phyloP scores from a whole-genome alignment of 169 alveolate species.

The Fabrea salina region DNA sequence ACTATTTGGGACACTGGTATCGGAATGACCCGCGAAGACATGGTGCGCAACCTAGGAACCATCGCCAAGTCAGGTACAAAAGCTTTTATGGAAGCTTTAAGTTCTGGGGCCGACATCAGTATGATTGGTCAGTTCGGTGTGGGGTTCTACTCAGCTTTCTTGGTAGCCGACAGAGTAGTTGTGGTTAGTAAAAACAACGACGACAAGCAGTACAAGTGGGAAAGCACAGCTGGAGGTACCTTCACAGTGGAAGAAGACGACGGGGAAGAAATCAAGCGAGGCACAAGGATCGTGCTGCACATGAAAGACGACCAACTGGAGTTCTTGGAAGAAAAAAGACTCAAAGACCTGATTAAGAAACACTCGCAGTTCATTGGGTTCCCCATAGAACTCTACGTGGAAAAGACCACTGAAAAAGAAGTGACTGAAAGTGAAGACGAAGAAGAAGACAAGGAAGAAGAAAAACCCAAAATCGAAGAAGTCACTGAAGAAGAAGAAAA shows the following conservation, averaged over 20 bases:
- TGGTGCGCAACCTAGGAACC: constrained; percentile 96
- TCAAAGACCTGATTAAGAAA: constrained; percentile 98
- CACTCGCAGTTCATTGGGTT: constrained; percentile 99
- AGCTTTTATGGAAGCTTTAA: constrained; percentile 98
- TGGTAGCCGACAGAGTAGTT: constrained; percentile 97
- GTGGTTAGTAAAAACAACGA: constrained; percentile 96
- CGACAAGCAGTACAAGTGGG: constrained; percentile 98
- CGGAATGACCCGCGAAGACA: constrained; percentile 99
- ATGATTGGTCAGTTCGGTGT: constrained; percentile 99
- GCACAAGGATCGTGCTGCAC: constrained; percentile 94
- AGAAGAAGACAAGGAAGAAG: constrained; percentile 82
- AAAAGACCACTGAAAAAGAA: constrained; percentile 97
- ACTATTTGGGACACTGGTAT: constrained; percentile 98
- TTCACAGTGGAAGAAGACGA: constrained; percentile 95
- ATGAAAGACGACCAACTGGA: constrained; percentile 97
- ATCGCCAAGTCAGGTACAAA: constrained; percentile 99
- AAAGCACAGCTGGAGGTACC: constrained; percentile 98
- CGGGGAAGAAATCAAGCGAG: constrained; percentile 90
- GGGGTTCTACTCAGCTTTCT: constrained; percentile 99
- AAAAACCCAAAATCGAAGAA: constrained; percentile 72
- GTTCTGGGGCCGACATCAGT: constrained; percentile 97
- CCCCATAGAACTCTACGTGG: constrained; percentile 97
- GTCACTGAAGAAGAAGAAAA: constrained; percentile 73
- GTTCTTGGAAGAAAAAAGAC: constrained; percentile 96
- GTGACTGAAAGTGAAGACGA: constrained; percentile 98